Evolutionary conservation across 2,329 filamentous ascomycete genomes (phyloP), one percentile per base, ranked within the genome.

Genomic region (Ambrosiella xylebori): DNA sequence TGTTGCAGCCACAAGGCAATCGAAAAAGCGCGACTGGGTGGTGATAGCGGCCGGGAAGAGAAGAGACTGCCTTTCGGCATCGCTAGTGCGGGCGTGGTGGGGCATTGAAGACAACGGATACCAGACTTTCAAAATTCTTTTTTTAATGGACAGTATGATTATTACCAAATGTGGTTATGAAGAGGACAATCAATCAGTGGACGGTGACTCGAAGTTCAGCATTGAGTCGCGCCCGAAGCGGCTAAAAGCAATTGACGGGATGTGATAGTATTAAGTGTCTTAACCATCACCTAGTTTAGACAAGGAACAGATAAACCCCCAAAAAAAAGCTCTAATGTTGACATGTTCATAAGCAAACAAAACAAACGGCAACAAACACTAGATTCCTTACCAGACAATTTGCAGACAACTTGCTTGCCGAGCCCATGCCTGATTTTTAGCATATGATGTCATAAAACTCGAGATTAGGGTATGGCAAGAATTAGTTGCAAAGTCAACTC

Each of bases 1-100:
- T 2, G 74, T 75, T 1, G 72, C 76, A 1, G 77, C 75, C 47
- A 69, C 62, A 59, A 70, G 64, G 11, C 72, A 76, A 54, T 76
- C 70, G 11, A 15, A 38, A 9, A 55, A 27, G 39, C 47, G 54
- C 19, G 58, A 57, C 15, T 53, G 41, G 8, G 19, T 17, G 4
- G 36, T n/a, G 15, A 57, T 41, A 12, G 3, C 44, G 44, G 5
- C 52, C 41, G 15, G 57, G 36, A 11, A 59, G 57, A 19, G 27
- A 3, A 56, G 37, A 1, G 57, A 49, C 17, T 59, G 51, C 36
- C 49, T 52, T 35, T 59, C 57, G 11, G 49, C 15, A 36, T 52
- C 27, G 17, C 37, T 41, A 7, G 15, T 41, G 50, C 15, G 15
- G 12, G 38, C 35, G 17, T 19, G 40, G 6, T 8, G 36, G 17